phyloP scores from a whole-genome alignment of 2,329 filamentous ascomycete species.

The Fonsecaea pedrosoi region DNA sequence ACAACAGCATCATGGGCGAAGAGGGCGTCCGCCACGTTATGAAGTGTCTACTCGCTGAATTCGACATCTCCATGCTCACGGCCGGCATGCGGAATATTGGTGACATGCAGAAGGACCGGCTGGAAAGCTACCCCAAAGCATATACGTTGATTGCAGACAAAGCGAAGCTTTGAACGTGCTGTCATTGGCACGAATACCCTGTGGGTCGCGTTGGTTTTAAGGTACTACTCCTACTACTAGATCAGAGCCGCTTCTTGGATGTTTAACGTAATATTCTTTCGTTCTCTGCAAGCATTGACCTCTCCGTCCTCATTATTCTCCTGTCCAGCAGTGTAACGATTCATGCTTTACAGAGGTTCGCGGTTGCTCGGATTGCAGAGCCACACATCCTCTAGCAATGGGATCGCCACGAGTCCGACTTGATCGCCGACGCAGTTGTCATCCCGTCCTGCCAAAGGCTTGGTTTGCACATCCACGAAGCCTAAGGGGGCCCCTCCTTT shows the following conservation, averaged over 20 bases:
- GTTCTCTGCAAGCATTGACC: neutral
- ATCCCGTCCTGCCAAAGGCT: neutral
- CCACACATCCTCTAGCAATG: neutral
- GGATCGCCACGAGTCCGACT: neutral
- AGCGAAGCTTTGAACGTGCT: conserved; percentile 37
- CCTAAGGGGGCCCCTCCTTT: neutral
- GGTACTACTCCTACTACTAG: neutral
- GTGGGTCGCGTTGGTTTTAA: neutral
- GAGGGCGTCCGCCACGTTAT: conserved; percentile 67
- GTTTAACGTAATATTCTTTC: neutral
- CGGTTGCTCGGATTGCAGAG: neutral
- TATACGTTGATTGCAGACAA: conserved; percentile 50
- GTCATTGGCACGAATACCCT: neutral
- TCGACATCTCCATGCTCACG: conserved; percentile 68
- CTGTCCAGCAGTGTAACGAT: neutral
- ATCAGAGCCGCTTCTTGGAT: neutral
- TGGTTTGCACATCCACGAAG: neutral
- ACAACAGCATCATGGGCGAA: conserved; percentile 62
- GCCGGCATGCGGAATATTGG: conserved; percentile 61
- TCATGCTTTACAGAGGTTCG: neutral
- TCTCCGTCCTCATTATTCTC: neutral
- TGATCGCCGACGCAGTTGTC: neutral
- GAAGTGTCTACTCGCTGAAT: conserved; percentile 66
- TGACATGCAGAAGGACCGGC: conserved; percentile 54
- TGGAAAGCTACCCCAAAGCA: conserved; percentile 54